Evolutionary conservation across 225 moss, liverwort and hornwort species (phyloP).

Genomic region (Bryum argenteum): DNA sequence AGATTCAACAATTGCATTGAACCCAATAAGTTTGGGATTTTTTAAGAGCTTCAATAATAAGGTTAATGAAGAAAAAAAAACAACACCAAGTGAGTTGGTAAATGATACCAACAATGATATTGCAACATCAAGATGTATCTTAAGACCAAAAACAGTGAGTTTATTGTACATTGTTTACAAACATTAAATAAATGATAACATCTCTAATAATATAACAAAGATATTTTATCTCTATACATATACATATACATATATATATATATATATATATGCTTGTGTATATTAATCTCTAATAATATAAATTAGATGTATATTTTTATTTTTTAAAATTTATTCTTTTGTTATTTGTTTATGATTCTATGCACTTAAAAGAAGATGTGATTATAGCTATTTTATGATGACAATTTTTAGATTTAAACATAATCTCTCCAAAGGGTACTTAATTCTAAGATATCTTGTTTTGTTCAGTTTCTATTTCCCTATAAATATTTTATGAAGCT

Average conservation of each 20-base stretch:
- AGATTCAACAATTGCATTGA: slow-evolving; percentile 21
- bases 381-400: no score
- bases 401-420: no score
- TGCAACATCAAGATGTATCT: slow-evolving; percentile 33
- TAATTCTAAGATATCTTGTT: no score
- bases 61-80: slow-evolving; percentile 10
- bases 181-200: background rate
- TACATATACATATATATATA: no score
- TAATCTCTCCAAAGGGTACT: background rate
- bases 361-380: no score
- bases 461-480: slow-evolving; percentile 71
- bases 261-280: no score
- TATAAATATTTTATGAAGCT: slow-evolving; percentile 77
- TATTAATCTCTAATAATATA: no score
- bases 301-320: background rate
- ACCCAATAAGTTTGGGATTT: slow-evolving; percentile 47
- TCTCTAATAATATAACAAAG: no score
- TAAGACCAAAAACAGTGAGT: slow-evolving; percentile 61
- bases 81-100: slow-evolving; percentile 2
- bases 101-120: slow-evolving; percentile 10
- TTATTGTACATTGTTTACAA: background rate
- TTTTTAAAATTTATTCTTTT: background rate
- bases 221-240: no score
- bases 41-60: slow-evolving; percentile 39
- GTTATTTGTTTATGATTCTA: no score